phyloP scores from a whole-genome alignment of 257 asterid genomes.

The Ballota nigra region DNA sequence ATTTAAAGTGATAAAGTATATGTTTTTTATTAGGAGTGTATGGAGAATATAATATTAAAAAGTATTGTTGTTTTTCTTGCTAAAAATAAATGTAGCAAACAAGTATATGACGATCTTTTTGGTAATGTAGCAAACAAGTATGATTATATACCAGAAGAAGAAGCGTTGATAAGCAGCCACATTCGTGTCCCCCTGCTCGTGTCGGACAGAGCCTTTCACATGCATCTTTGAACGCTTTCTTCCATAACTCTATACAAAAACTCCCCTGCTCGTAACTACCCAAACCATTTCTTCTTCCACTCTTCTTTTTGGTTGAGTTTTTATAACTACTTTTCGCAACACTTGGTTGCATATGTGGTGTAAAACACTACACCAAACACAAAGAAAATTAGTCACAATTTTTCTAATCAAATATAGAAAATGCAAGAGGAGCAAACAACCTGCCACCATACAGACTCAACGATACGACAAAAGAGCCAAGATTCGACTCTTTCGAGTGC shows the following conservation, averaged over 20 bases:
- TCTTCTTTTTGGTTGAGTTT: conserved; percentile 40
- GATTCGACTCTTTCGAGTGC: conserved; percentile 84
- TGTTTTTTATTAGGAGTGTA: too few species aligned
- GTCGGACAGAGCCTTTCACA: conserved; percentile 85
- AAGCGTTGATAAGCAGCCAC: conserved; percentile 83
- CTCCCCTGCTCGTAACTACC: conserved; percentile 68
- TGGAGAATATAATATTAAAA: too few species aligned
- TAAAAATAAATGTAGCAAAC: too few species aligned
- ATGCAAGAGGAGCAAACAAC: conserved; percentile 35
- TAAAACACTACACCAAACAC: conserved; percentile 61
- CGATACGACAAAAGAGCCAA: conserved; percentile 85
- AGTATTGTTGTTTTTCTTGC: too few species aligned
- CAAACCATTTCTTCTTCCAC: conserved; percentile 43
- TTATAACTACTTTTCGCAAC: conserved; percentile 36
- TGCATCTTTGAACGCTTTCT: conserved; percentile 90
- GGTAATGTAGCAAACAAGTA: too few species aligned
- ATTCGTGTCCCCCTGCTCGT: conserved; percentile 63
- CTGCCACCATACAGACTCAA: conserved; percentile 99
- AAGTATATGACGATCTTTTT: too few species aligned
- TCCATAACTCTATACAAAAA: conserved; percentile 79
- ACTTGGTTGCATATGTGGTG: conserved; percentile 84
- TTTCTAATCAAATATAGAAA: conserved; percentile 3
- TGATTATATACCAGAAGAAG: conserved; percentile 67
- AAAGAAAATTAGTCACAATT: not conserved
- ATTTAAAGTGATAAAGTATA: too few species aligned